A percentile compares a stretch with the other conserved stretches of the same genome.
phyloP scores from a whole-genome alignment of 768 basidiomycete genomes.

The Boletus subparvulus region DNA sequence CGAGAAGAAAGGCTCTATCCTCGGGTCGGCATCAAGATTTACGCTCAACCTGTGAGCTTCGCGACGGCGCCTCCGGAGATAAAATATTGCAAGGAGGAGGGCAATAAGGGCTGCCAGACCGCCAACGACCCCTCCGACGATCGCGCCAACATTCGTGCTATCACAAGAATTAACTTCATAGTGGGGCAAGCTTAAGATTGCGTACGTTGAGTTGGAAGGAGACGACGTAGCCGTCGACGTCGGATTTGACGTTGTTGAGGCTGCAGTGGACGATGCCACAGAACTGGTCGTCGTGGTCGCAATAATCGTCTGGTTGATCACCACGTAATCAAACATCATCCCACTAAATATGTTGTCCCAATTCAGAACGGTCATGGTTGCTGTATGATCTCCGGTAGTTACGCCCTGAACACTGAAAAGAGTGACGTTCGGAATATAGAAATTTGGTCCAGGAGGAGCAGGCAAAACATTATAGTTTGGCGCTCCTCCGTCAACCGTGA shows the following conservation, averaged over 20 bases:
- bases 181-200: no score
- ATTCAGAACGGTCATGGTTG: conserved; percentile 9
- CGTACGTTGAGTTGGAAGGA: not conserved
- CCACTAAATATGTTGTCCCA: conserved; percentile 15
- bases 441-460: conserved; percentile 13
- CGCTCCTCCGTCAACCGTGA: conserved; percentile 11
- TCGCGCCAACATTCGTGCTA: conserved; percentile 7
- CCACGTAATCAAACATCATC: conserved; percentile 21
- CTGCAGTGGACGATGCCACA: not conserved
- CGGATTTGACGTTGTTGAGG: not conserved
- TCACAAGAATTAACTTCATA: not conserved
- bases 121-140: conserved; percentile 14
- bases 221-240: not conserved
- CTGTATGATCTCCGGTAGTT: conserved; percentile 14
- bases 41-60: not conserved
- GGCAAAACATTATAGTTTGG: conserved; percentile 6
- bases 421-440: conserved; percentile 11
- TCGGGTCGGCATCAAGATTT: not conserved
- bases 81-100: conserved; percentile 3
- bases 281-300: not conserved
- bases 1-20: conserved; percentile 6
- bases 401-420: conserved; percentile 16
- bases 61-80: not conserved
- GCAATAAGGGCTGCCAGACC: conserved; percentile 8
- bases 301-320: conserved; percentile 17